Percentiles rank a stretch among this genome's conserved stretches.
phyloP scores from a whole-genome alignment of 1,139 yeast genomes.

The Barnettozyma hawaiiensis region DNA sequence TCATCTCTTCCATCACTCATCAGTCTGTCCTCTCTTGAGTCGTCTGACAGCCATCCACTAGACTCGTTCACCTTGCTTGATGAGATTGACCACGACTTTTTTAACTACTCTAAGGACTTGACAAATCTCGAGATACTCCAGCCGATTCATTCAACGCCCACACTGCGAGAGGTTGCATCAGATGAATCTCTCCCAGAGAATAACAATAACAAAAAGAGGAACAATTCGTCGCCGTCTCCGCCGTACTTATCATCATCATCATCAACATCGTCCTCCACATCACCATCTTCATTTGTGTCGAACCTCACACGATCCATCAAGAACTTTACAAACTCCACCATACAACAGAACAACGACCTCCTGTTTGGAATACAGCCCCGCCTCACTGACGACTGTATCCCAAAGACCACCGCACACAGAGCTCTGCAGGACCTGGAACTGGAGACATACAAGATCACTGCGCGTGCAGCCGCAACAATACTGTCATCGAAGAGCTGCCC shows the following conservation, averaged over 20 bases:
- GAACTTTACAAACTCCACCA: slow-evolving; percentile 14
- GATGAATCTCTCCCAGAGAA: slow-evolving; percentile 1
- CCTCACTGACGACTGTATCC: slow-evolving; percentile 23
- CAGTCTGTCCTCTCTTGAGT: slow-evolving; percentile 12
- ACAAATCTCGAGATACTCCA: slow-evolving; percentile 9
- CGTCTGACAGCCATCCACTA: slow-evolving; percentile 22
- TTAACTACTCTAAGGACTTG: slow-evolving; percentile 11
- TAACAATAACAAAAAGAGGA: neutral
- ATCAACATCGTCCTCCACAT: neutral
- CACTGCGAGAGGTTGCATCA: slow-evolving; percentile 1
- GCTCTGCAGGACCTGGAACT: slow-evolving; percentile 18
- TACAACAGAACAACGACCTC: slow-evolving; percentile 17
- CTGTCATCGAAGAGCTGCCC: slow-evolving; percentile 2
- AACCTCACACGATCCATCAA: slow-evolving; percentile 20
- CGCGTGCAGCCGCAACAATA: slow-evolving; percentile 10
- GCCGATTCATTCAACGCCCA: slow-evolving; percentile 11
- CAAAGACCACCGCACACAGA: neutral
- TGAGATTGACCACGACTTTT: slow-evolving; percentile 24
- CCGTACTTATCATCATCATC: neutral
- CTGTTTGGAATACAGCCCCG: slow-evolving; percentile 25
- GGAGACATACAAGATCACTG: slow-evolving; percentile 23
- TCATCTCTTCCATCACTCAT: slow-evolving; percentile 11
- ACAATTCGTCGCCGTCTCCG: too few species aligned
- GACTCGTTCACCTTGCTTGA: slow-evolving; percentile 17
- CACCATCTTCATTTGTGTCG: slow-evolving; percentile 19